Evolutionary conservation across 805 yeast species (phyloP).

Genomic region (Lachancea thermotolerans): DNA sequence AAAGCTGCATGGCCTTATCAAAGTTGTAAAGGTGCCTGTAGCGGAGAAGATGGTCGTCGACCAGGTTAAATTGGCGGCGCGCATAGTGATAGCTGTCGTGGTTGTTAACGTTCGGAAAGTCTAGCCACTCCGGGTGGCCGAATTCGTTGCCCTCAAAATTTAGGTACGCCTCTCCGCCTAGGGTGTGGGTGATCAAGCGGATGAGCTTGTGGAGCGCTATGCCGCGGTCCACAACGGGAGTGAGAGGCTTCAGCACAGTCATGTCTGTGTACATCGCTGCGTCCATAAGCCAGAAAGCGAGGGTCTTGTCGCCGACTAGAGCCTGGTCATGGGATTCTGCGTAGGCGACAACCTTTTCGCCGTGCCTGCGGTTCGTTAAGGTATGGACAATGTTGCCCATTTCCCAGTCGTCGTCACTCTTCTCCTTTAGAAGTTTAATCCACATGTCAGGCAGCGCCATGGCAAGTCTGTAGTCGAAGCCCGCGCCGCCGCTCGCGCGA

Average conservation of each 20-base stretch:
- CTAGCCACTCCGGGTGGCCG: constrained; percentile 99
- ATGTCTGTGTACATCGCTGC: constrained; percentile 96
- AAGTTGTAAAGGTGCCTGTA: constrained; percentile 74
- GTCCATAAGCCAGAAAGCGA: constrained; percentile 98
- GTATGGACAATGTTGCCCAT: constrained; percentile 73
- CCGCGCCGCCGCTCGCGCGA: constrained; percentile 73
- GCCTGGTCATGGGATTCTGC: constrained; percentile 98
- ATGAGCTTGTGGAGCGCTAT: constrained; percentile 86
- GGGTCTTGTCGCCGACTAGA: constrained; percentile 90
- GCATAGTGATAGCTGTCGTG: constrained; percentile 87
- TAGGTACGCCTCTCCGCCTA: constrained; percentile 97
- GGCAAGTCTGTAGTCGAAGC: constrained; percentile 86
- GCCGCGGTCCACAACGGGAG: constrained; percentile 83
- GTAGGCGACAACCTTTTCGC: constrained; percentile 83
- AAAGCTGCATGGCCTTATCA: constrained; percentile 76
- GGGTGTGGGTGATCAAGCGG: constrained; percentile 73
- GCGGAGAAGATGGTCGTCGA: constrained; percentile 71
- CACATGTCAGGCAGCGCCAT: constrained; percentile 99
- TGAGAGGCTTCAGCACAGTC: constrained; percentile 67
- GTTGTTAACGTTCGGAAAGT: constrained; percentile 90
- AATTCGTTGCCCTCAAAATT: constrained; percentile 97
- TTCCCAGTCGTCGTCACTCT: constrained; percentile 86
- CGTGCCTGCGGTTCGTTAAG: constrained; percentile 79
- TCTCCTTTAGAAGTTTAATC: constrained; percentile 87
- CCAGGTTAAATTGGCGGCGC: constrained; percentile 86